A percentile compares a stretch with the other conserved stretches of the same genome.
Evolutionary conservation across 2,329 filamentous ascomycete species (phyloP).

Genomic region (Colletotrichum aenigma): DNA sequence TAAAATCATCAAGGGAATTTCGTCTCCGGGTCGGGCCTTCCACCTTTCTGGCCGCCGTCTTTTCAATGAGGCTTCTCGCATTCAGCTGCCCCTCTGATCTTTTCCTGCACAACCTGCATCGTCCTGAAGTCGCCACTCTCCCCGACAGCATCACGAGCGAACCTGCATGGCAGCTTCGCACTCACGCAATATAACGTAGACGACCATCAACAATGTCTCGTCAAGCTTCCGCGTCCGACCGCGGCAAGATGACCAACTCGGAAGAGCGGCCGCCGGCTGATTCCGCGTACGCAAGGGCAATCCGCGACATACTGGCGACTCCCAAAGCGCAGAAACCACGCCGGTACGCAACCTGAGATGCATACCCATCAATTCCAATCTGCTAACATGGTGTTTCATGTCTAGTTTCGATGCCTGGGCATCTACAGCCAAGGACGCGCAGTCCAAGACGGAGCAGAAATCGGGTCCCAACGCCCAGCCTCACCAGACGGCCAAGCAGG

Average conservation of each 20-base stretch:
- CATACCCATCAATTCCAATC: background rate
- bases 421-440: background rate
- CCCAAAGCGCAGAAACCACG: background rate
- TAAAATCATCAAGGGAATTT: rapidly evolving
- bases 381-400: background rate
- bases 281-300: background rate
- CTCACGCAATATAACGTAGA: background rate
- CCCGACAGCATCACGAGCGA: background rate
- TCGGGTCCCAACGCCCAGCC: background rate
- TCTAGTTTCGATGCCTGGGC: background rate
- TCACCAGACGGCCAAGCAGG: background rate
- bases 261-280: background rate
- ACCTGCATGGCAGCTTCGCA: background rate
- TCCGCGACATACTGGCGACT: background rate
- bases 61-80: background rate
- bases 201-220: background rate
- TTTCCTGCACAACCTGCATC: background rate
- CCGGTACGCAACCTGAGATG: background rate
- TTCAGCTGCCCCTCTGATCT: background rate
- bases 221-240: background rate
- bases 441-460: background rate
- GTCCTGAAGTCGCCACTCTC: background rate
- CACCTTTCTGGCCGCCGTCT: background rate
- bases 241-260: background rate
- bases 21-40: background rate